Conservation (phyloP, 805 yeast species). For the Ogataea pignaliae region DNA sequence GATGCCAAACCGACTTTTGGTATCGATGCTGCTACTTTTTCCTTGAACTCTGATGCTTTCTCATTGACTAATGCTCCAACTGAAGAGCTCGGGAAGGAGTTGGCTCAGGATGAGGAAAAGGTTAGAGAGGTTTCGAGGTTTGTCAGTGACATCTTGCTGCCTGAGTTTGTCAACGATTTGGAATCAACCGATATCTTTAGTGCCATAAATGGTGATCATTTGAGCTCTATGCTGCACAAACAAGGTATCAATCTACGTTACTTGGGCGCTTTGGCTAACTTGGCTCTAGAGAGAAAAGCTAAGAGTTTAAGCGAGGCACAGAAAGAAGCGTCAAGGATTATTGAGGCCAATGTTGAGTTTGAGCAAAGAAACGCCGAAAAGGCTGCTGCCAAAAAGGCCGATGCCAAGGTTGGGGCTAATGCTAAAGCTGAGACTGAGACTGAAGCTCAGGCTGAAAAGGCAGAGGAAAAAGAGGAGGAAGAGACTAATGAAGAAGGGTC, state of each 20-base stretch:
- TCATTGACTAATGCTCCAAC: constrained; percentile 38
- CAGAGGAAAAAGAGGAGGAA: constrained; percentile 28
- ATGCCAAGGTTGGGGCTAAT: constrained; percentile 31
- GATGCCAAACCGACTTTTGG: constrained; percentile 44
- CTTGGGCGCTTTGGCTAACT: constrained; percentile 57
- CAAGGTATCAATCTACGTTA: constrained; percentile 88
- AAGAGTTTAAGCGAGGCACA: constrained; percentile 9
- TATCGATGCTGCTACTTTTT: constrained; percentile 48
- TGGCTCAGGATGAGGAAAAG: constrained; percentile 50
- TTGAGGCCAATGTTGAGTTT: constrained; percentile 22
- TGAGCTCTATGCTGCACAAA: constrained; percentile 64
- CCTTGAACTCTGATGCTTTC: constrained; percentile 79
- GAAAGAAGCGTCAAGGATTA: constrained; percentile 28
- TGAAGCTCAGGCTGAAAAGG: constrained; percentile 27
- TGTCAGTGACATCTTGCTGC: constrained; percentile 54
- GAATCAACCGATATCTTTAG: constrained; percentile 43
- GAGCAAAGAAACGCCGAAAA: constrained; percentile 18
- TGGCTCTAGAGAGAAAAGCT: constrained; percentile 20
- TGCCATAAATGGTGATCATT: constrained; percentile 81
- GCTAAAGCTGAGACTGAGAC: constrained; percentile 29
- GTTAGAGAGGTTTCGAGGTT: constrained; percentile 69
- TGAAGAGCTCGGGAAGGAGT: constrained; percentile 31
- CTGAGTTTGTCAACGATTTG: constrained; percentile 55
- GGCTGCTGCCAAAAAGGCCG: constrained; percentile 24
- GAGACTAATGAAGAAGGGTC: constrained; percentile 27